These are phyloP conservation scores for Dentipellis fragilis DNA, from an alignment of 768 basidiomycete species.

Conservation along the genomic window DNA sequence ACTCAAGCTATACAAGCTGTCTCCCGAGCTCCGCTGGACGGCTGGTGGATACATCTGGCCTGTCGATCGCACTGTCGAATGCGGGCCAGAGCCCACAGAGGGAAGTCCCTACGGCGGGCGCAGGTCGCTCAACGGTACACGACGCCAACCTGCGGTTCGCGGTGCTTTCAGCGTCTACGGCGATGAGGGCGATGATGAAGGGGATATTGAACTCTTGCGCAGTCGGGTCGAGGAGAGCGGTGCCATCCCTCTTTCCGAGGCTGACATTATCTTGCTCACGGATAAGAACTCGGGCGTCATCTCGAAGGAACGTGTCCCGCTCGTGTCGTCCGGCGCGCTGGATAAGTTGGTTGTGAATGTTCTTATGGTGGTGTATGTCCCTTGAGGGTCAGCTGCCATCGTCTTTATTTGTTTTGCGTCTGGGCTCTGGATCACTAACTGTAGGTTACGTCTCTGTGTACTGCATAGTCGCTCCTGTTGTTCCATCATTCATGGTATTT, in stretches of 20 bases:
- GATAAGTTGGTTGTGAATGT: conserved; percentile 71
- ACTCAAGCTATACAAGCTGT: conserved; percentile 65
- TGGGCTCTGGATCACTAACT: not conserved
- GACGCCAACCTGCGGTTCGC: conserved; percentile 25
- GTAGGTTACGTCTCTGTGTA: not conserved
- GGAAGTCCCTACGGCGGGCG: conserved; percentile 20
- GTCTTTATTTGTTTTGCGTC: conserved; percentile 1
- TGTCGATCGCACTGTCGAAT: conserved; percentile 57
- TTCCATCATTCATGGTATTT: not conserved
- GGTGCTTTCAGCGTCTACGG: conserved; percentile 38
- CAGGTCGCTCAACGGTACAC: conserved; percentile 13
- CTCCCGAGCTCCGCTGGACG: conserved; percentile 68
- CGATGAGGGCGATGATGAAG: conserved; percentile 27
- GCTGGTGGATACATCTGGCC: conserved; percentile 83
- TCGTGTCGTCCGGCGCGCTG: conserved; percentile 54
- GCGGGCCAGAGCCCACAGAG: conserved; percentile 32
- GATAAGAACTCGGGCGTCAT: conserved; percentile 37
- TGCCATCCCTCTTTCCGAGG: conserved; percentile 50
- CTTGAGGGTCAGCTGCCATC: conserved; percentile 24
- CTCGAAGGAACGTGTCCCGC: conserved; percentile 60
- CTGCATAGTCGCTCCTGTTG: not conserved
- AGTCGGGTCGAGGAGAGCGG: conserved; percentile 57
- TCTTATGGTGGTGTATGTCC: conserved; percentile 61
- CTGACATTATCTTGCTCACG: conserved; percentile 51
- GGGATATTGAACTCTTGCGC: conserved; percentile 29